Base-by-base conservation (phyloP, 345 rosid species). In the Dipteronia sinensis region DNA sequence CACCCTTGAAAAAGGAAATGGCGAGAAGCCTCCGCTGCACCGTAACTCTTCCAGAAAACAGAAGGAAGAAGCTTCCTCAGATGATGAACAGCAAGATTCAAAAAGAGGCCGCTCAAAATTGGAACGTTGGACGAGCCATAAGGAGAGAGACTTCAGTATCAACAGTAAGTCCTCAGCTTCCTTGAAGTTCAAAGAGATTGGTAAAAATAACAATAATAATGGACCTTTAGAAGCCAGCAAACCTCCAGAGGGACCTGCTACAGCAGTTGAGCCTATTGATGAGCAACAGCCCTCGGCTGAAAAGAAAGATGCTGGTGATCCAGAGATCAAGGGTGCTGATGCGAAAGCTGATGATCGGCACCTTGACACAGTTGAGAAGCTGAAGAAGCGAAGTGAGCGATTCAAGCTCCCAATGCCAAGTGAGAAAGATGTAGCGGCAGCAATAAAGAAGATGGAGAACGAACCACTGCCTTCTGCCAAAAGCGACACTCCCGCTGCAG, bases 381-480 rank as follows among this genome's bases (percentile, higher is more conserved):
- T 96, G 82, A 96, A 96, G 91, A 96, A 96, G 81, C 90, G 99
- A 67, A 96, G 99, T 65, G 98, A 96, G 88, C 86, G 99, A 80
- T 96, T 96, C 89, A 96, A 91, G 84, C 92, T 94, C 78, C 99
- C 99, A 31, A 87, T 94, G 97, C 89, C 97, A 17, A 87, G 82
- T 34, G 99, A 90, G 76, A 92, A 92, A 80, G 98, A 90, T 72
- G 70, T 83, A 25, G 16, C 75, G 19, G 72, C 85, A 71, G 72
- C 85, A 71, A 78, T 84, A 63, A 94, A 94, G 85, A 96, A 85
- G 84, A 81, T 80, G 72, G 98, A 94, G 87, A 82, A 76, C 23
- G 93, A 91, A 76, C 78, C 85, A 6, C 75, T 83, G 59, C 89
- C 95, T 72, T 80, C 83, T 56, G 85, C 85, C 34, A 90, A 87